Evolutionary conservation across 345 rosid species (phyloP).

Genomic region (Gossypium ekmanianum): DNA sequence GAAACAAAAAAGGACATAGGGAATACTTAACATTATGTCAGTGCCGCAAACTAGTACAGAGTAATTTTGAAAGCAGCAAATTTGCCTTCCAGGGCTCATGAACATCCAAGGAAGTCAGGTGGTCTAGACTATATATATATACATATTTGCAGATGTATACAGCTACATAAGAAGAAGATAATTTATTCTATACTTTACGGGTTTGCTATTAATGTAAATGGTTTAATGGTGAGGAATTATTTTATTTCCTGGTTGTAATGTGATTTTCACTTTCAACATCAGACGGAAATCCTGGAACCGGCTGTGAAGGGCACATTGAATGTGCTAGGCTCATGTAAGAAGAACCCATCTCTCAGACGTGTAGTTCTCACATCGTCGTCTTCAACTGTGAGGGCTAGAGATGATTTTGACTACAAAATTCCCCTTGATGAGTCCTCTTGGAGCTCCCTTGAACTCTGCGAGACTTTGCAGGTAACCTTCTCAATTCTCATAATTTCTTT

Average conservation of each 20-base stretch:
- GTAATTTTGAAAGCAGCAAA: not conserved
- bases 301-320: conserved; percentile 81
- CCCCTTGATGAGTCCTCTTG: conserved; percentile 87
- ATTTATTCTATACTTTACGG: too few species aligned
- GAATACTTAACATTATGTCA: not conserved
- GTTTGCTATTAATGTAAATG: not conserved
- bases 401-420: conserved; percentile 53
- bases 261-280: not conserved
- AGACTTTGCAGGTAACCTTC: conserved; percentile 51
- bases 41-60: not conserved
- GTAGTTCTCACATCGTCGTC: conserved; percentile 91
- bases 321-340: conserved; percentile 75
- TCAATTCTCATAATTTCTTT: too few species aligned
- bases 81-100: too few species aligned
- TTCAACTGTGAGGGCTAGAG: conserved; percentile 63
- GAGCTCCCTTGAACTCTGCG: conserved; percentile 75
- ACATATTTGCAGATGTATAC: too few species aligned
- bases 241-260: not conserved
- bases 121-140: too few species aligned
- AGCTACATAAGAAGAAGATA: not conserved
- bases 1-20: not conserved
- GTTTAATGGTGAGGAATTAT: not conserved
- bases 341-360: conserved; percentile 56
- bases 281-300: conserved; percentile 80
- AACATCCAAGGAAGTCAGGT: too few species aligned